Percentiles rank a stretch among this genome's conserved stretches.
phyloP scores from a whole-genome alignment of 495 filamentous ascomycete species.

The Penicilliopsis zonata region DNA sequence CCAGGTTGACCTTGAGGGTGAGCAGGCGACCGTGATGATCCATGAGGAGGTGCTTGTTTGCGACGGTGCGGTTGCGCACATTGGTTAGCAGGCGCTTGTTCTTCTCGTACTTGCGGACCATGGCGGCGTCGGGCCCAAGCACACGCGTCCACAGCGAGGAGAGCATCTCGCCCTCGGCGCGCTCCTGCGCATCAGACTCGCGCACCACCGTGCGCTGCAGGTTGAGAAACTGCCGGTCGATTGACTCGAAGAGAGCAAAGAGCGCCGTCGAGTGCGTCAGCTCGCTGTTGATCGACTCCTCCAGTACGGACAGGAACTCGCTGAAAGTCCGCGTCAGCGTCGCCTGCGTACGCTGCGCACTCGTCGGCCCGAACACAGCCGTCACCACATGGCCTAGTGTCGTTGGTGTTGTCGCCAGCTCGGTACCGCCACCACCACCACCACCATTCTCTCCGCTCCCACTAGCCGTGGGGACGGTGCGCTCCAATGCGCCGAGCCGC shows the following conservation, averaged over 20 bases:
- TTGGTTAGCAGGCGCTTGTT: slow-evolving; percentile 64
- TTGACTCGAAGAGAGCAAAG: slow-evolving; percentile 73
- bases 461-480: slow-evolving; percentile 6
- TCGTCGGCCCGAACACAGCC: slow-evolving; percentile 65
- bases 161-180: slow-evolving; percentile 66
- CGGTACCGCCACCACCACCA: slow-evolving; percentile 20
- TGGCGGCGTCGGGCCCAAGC: slow-evolving; percentile 55
- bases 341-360: slow-evolving; percentile 62
- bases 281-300: slow-evolving; percentile 78
- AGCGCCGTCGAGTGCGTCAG: slow-evolving; percentile 62
- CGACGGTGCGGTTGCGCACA: slow-evolving; percentile 67
- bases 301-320: slow-evolving; percentile 75
- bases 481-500: slow-evolving; percentile 55
- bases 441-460: too few species aligned
- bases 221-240: slow-evolving; percentile 81
- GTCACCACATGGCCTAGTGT: slow-evolving; percentile 51
- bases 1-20: slow-evolving; percentile 68
- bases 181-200: slow-evolving; percentile 68
- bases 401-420: slow-evolving; percentile 41
- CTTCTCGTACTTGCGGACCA: slow-evolving; percentile 77
- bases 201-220: slow-evolving; percentile 75
- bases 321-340: slow-evolving; percentile 78
- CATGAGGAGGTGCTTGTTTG: slow-evolving; percentile 73
- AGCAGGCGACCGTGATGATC: slow-evolving; percentile 73
- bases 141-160: slow-evolving; percentile 76